Base-by-base conservation (phyloP, 2,329 filamentous ascomycete species). In the Gyromitra esculenta region DNA sequence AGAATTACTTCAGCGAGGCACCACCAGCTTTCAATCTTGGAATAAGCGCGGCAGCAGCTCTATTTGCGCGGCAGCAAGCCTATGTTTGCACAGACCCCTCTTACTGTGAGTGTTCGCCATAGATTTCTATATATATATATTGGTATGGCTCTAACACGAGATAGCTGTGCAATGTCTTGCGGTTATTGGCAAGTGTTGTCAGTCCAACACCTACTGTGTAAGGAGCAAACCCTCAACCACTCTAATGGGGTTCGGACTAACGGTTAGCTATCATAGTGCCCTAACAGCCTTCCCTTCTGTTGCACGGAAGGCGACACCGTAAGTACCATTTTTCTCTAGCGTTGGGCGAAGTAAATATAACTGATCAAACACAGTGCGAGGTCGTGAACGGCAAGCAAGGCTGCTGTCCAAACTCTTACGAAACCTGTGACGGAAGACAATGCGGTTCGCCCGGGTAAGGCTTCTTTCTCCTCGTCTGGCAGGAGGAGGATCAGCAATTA, bases 201-300 rank as follows among this genome's bases (percentile, higher is more conserved):
- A 21, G 8, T 31, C 56, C 0, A 11, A 6, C 1, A 74, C 71
- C 18, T 74, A 69, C 15, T 74, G 71, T 41, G 71, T 74, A 68
- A 15, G 7, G 25, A 31, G 5, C 25, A 18, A 21, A 48, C 13
- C 1, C 21, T 48, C 21, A 4, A 11, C 21, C 25, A 11, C n/a
- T 11, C 25, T 56, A 5, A 11, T 52, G 1, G 31, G 18, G 18
- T 21, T 5, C 43, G 9, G 13, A 48, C 25, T 72, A n/a, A 62
- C 31, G 5, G 13, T 62, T 2, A 8, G n/a, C 13, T 18, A n/a
- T 25, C 39, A 21, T 52, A 75, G 72, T 75, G 72, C 25, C 72
- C 72, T 4, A 64, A 75, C 41, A 69, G 64, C n/a, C 57, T 75
- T 6, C 41, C 72, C 2, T 75, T 75, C 31, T 75, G 72, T 21